Evolutionary conservation across 495 filamentous ascomycete species (phyloP).

Genomic region (Glutinoglossum americanum): DNA sequence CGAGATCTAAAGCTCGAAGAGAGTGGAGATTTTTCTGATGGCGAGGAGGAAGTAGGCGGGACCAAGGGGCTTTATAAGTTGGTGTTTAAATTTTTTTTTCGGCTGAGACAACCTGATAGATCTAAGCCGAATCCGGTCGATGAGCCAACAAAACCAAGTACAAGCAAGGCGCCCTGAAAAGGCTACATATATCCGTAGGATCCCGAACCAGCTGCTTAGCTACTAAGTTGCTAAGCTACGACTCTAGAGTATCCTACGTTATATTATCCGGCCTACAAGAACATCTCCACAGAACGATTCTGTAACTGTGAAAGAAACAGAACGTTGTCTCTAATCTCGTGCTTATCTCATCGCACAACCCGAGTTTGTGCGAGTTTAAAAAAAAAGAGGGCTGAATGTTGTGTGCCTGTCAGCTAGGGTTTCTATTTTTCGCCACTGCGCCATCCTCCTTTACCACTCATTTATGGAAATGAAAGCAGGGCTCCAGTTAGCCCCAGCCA

Average conservation of each 20-base stretch:
- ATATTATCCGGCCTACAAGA: no score
- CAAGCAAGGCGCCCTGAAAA: no score
- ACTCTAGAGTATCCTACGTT: no score
- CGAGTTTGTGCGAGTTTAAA: no score
- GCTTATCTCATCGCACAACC: no score
- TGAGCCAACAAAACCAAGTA: neutral
- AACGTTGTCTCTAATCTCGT: no score
- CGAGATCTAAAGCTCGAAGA: neutral
- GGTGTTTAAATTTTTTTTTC: neutral
- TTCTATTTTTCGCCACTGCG: neutral
- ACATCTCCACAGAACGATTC: no score
- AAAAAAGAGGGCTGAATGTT: neutral
- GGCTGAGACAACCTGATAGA: neutral
- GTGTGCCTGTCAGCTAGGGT: neutral
- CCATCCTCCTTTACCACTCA: neutral
- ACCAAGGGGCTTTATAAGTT: constrained; percentile 1
- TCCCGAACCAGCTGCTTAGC: no score
- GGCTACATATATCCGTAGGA: neutral
- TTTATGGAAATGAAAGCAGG: neutral
- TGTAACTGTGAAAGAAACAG: no score
- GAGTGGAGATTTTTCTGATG: neutral
- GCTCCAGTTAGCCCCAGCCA: neutral
- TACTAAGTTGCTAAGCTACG: no score
- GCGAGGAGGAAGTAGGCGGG: neutral
- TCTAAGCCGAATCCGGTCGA: neutral